phyloP scores from a whole-genome alignment of 2,329 filamentous ascomycete species.

The Trichophyton rubrum region DNA sequence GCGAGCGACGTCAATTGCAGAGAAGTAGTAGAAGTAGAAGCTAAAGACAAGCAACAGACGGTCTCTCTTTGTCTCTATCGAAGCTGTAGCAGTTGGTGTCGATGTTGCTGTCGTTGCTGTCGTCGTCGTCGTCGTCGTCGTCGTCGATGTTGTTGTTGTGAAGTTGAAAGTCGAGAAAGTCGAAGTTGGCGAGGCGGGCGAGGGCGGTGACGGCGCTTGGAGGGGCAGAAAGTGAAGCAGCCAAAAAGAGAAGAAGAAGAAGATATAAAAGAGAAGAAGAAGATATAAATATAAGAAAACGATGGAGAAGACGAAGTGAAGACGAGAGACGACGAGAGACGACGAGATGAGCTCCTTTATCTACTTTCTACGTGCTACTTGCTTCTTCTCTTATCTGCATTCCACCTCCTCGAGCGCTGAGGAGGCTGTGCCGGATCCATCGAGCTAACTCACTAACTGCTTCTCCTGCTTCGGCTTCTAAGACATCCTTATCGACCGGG shows the following conservation, averaged over 20 bases:
- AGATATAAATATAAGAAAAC: not conserved
- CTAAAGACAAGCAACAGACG: not conserved
- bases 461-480: too few species aligned
- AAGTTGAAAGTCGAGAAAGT: not conserved
- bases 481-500: too few species aligned
- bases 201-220: not conserved
- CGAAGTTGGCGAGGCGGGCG: not conserved
- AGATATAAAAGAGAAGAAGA: not conserved
- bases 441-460: not conserved
- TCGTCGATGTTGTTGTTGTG: not conserved
- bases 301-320: not conserved
- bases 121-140: too few species aligned
- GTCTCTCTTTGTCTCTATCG: not conserved
- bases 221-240: not conserved
- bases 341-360: not conserved
- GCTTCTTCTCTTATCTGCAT: not conserved
- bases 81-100: not conserved
- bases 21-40: not conserved
- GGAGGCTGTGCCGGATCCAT: not conserved
- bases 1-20: not conserved
- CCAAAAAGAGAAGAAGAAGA: not conserved
- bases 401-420: not conserved
- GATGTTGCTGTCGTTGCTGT: not conserved
- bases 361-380: not conserved
- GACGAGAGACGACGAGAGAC: too few species aligned